A percentile compares a stretch with the other conserved stretches of the same genome.
Evolutionary conservation across 208 protist genomes (phyloP).

Genomic region (Trypanosoma platydactyli): DNA sequence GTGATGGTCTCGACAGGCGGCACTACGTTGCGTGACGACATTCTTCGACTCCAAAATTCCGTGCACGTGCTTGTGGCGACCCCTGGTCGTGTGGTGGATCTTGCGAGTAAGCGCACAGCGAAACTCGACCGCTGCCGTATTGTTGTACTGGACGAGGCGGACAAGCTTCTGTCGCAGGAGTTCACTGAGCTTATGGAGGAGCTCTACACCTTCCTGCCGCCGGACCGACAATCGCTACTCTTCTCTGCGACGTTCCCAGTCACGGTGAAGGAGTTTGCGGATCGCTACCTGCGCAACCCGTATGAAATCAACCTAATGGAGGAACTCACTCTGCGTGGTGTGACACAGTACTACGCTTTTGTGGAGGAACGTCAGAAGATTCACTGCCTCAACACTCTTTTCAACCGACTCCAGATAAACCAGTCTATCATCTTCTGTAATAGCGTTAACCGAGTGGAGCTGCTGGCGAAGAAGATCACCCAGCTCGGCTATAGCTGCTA

Average conservation of each 20-base stretch:
- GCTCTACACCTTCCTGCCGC: conserved; percentile 91
- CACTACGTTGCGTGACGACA: conserved; percentile 98
- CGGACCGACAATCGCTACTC: conserved; percentile 95
- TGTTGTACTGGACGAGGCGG: conserved; percentile 98
- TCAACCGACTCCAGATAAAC: conserved; percentile 99
- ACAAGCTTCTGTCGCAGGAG: conserved; percentile 98
- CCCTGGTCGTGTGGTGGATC: conserved; percentile 97
- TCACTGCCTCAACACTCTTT: conserved; percentile 99
- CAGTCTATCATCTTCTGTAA: conserved; percentile 99
- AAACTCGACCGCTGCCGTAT: conserved; percentile 93
- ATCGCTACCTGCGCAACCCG: conserved; percentile 93
- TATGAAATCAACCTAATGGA: conserved; percentile 99
- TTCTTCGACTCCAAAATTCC: conserved; percentile 94
- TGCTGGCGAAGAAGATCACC: conserved; percentile 99
- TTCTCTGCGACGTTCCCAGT: conserved; percentile 99
- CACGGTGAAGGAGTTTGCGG: conserved; percentile 94
- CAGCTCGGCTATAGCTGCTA: conserved; percentile 99
- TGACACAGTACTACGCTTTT: conserved; percentile 99
- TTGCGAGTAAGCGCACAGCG: conserved; percentile 96
- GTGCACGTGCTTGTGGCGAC: conserved; percentile 99
- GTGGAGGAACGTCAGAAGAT: conserved; percentile 99
- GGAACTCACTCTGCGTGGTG: conserved; percentile 97
- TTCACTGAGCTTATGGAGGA: conserved; percentile 96
- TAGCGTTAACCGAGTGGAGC: conserved; percentile 98
- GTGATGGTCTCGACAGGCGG: conserved; percentile 98